phyloP scores from a whole-genome alignment of 2,329 filamentous ascomycete species.

The Beauveria bassiana region DNA sequence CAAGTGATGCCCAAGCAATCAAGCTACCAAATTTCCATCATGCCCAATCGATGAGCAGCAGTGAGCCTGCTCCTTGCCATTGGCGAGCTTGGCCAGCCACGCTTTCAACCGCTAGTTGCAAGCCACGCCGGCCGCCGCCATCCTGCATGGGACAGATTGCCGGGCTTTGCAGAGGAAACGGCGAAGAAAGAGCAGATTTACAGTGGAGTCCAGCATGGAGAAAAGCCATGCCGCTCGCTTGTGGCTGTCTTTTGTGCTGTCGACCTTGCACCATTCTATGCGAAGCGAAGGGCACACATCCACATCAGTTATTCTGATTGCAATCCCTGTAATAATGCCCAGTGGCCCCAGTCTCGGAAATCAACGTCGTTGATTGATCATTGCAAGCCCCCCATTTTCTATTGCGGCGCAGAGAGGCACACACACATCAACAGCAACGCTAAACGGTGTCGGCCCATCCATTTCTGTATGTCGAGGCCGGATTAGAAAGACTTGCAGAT shows the following conservation, averaged over 20 bases:
- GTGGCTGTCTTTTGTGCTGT: neutral
- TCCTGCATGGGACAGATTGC: conserved; percentile 4
- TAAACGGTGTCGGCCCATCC: neutral
- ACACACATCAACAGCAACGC: neutral
- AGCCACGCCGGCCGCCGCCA: conserved; percentile 3
- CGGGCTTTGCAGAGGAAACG: neutral
- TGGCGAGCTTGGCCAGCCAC: conserved; percentile 5
- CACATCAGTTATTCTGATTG: neutral
- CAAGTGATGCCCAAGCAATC: conserved; percentile 2
- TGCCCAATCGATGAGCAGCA: conserved; percentile 5
- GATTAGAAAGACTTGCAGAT: conserved; percentile 4
- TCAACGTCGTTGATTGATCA: neutral
- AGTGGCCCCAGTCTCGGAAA: neutral
- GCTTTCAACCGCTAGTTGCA: neutral
- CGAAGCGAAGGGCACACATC: neutral
- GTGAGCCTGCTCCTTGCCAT: neutral
- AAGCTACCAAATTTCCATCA: conserved; percentile 4
- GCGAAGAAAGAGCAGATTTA: neutral
- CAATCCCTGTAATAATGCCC: neutral
- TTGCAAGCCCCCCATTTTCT: neutral
- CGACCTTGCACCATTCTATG: neutral
- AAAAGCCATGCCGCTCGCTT: neutral
- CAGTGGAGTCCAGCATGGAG: neutral
- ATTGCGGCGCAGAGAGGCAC: neutral
- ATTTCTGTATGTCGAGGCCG: neutral